A percentile compares a stretch with the other conserved stretches of the same genome.
phyloP scores from a whole-genome alignment of 176 grass and related monocot species.

The Carex scoparia region DNA sequence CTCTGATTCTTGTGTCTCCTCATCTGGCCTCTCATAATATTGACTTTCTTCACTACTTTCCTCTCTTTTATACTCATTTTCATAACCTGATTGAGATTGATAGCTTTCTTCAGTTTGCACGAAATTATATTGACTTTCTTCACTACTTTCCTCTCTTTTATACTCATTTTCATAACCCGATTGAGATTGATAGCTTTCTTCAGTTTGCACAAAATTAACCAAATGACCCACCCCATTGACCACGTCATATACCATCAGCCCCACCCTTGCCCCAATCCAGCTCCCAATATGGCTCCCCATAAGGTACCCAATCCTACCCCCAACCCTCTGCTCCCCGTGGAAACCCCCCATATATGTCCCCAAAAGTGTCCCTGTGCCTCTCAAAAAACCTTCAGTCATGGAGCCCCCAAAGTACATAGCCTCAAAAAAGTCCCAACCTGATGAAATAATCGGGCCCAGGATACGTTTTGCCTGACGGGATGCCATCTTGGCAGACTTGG shows the following conservation, averaged over 20 bases:
- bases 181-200: slow-evolving; percentile 25
- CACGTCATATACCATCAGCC: slow-evolving; percentile 94
- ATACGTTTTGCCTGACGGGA: slow-evolving; percentile 85
- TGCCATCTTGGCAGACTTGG: slow-evolving; percentile 76
- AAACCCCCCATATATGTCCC: slow-evolving; percentile 81
- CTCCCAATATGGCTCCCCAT: slow-evolving; percentile 87
- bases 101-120: slow-evolving; percentile 35
- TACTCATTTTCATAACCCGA: slow-evolving; percentile 42
- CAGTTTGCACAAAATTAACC: slow-evolving; percentile 44
- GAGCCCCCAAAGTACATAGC: slow-evolving; percentile 87
- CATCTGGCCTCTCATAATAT: slow-evolving; percentile 14
- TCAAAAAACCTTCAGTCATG: slow-evolving; percentile 83
- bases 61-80: slow-evolving; percentile 32
- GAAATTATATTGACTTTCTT: slow-evolving; percentile 24
- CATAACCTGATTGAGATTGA: slow-evolving; percentile 29
- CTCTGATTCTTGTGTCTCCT: slow-evolving; percentile 34
- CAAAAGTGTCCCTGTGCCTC: slow-evolving; percentile 78
- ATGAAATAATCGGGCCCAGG: slow-evolving; percentile 83
- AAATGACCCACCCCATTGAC: slow-evolving; percentile 69
- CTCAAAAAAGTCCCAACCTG: slow-evolving; percentile 98
- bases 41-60: slow-evolving; percentile 3
- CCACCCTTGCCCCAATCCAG: slow-evolving; percentile 89
- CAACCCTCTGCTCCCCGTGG: slow-evolving; percentile 81
- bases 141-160: slow-evolving; percentile 14
- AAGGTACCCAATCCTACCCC: slow-evolving; percentile 80